phyloP scores from a whole-genome alignment of 148 eudicot species.

The Mesembryanthemum crystallinum region DNA sequence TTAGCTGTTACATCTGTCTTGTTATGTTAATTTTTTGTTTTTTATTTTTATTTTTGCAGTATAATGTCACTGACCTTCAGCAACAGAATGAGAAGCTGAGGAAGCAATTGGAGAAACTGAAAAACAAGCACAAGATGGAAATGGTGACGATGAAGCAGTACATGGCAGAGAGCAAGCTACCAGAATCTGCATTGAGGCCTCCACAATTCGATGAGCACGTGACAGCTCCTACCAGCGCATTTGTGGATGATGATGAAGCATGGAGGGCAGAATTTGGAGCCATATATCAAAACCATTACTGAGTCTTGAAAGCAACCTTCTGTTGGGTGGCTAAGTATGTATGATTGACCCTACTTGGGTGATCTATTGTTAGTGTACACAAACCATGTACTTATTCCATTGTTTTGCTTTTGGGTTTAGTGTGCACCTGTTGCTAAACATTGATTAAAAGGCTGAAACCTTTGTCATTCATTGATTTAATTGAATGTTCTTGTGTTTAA shows the following conservation, averaged over 20 bases:
- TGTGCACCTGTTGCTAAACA: conserved; percentile 10
- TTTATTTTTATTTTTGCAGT: no score
- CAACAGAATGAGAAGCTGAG: conserved; percentile 74
- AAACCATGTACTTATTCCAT: conserved; percentile 4
- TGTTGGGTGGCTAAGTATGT: neutral
- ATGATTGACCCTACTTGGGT: conserved; percentile 35
- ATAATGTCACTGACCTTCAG: conserved; percentile 39
- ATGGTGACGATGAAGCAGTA: conserved; percentile 89
- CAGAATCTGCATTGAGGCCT: conserved; percentile 69
- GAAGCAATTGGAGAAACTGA: conserved; percentile 71
- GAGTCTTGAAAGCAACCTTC: neutral
- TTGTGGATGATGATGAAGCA: conserved; percentile 47
- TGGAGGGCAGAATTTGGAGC: conserved; percentile 96
- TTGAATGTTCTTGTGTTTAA: conserved; percentile 2
- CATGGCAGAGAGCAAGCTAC: conserved; percentile 87
- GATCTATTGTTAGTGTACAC: conserved; percentile 4
- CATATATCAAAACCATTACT: conserved; percentile 65
- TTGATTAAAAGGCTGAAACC: conserved; percentile 5
- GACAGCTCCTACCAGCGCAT: conserved; percentile 30
- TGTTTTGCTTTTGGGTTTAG: neutral
- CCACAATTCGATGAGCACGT: conserved; percentile 58
- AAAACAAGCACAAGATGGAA: conserved; percentile 97
- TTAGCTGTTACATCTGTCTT: neutral
- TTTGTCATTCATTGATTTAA: conserved; percentile 25
- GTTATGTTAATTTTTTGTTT: neutral